These are phyloP conservation scores for Miscanthus sacchariflorus DNA, from an alignment of 202 grass and related monocot species.

Conservation along the genomic window DNA sequence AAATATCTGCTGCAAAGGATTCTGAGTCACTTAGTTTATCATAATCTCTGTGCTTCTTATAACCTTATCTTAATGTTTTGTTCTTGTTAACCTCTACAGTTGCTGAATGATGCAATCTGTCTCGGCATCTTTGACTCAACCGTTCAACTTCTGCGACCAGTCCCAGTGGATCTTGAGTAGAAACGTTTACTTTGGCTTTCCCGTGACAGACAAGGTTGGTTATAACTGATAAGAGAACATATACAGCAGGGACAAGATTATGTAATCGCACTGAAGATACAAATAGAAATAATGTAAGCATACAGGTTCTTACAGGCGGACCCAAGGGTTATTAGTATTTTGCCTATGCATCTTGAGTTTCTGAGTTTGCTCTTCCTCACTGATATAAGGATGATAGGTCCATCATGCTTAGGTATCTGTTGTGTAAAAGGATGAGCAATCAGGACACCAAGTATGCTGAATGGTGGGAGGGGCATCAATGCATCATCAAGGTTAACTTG, in stretches of 20 bases:
- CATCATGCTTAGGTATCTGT: neutral
- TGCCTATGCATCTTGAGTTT: neutral
- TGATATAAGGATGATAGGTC: neutral
- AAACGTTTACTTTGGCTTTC: conserved; percentile 20
- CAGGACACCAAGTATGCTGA: neutral
- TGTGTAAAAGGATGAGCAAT: conserved; percentile 8
- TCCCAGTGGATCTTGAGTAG: neutral
- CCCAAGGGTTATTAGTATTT: neutral
- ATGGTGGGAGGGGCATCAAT: neutral
- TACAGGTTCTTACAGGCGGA: neutral
- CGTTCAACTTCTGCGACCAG: neutral
- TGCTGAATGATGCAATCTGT: conserved; percentile 24
- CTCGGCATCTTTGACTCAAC: neutral
- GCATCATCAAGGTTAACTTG: neutral
- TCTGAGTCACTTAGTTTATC: conserved; percentile 14
- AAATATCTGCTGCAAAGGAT: conserved; percentile 16
- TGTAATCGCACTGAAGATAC: neutral
- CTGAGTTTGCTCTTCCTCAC: neutral
- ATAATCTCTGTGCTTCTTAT: neutral
- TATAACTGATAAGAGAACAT: neutral
- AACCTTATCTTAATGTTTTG: neutral
- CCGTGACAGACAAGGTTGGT: neutral
- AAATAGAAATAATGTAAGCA: neutral
- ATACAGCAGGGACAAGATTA: neutral
- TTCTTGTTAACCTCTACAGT: conserved; percentile 24